Evolutionary conservation across 352 stramenopile genomes (phyloP), one percentile per base, ranked within the genome.

Genomic region (Hyaloperonospora brassicae): DNA sequence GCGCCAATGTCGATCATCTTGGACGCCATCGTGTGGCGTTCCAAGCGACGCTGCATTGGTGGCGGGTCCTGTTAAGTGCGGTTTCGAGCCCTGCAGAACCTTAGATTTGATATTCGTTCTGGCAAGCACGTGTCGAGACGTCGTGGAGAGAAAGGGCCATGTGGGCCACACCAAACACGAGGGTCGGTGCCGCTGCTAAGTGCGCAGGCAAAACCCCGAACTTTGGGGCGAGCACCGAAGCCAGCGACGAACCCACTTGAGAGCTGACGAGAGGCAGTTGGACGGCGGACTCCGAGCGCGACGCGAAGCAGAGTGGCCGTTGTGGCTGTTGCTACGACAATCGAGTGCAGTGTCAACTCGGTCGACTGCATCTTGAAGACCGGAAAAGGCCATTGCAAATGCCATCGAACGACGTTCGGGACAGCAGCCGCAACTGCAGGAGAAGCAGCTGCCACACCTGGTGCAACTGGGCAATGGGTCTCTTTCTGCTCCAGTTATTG

Each of bases 1-100:
- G 89, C 89, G 54, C 93, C 95, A 66, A 97, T 97, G 67, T 98
- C 92, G 43, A 97, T 87, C 66, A 96, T 66, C 39, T 63, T 60
- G 5, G 54, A 22, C 13, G 47, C 47, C 59, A 64, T 61, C 52
- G 66, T 62, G 43, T 34, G 27, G 27, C 17, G 17, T 17, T 17
- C 17, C 17, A 17, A 17, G 17, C 27, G 27, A 23, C 41, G 41
- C 9, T 62, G 24, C 61, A 68, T 68, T 10, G 13, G 5, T 40
- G 9, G 6, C 5, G 14, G 35, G 2, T 31, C 10, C 6, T 6
- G 36, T 30, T 51, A 59, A 54, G 47, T 62, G 45, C 49, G 58
- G 1, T 43, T 0, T 34, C 27, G 4, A 34, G 27, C 4, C 8
- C 27, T 34, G 27, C 8, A 34, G 4, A 4, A 34, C 27, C 27